Conservation (phyloP, 306 rosid species). For the Medicago truncatula region MtrunA17r5.0-ANR NC_053045.1:43049501-43050000, state of each 20-base stretch:
- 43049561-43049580: too few relatives aligned
- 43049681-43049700: background rate
- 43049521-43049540: too few relatives aligned
- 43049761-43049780: background rate
- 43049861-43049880: background rate
- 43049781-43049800: background rate
- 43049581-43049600: too few relatives aligned
- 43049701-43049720: background rate
- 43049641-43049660: too few relatives aligned
- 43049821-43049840: background rate
- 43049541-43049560: too few relatives aligned
- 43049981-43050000: conserved; percentile 16
- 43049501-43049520: too few relatives aligned
- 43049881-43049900: background rate
- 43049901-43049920: background rate
- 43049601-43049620: too few relatives aligned
- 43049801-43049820: background rate
- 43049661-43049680: background rate
- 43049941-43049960: background rate
- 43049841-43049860: background rate
- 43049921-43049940: background rate
- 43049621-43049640: too few relatives aligned
- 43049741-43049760: background rate
- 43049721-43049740: background rate
- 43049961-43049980: background rate